Conservation (phyloP, 1,139 yeast species). For the Candida tropicalis region DNA sequence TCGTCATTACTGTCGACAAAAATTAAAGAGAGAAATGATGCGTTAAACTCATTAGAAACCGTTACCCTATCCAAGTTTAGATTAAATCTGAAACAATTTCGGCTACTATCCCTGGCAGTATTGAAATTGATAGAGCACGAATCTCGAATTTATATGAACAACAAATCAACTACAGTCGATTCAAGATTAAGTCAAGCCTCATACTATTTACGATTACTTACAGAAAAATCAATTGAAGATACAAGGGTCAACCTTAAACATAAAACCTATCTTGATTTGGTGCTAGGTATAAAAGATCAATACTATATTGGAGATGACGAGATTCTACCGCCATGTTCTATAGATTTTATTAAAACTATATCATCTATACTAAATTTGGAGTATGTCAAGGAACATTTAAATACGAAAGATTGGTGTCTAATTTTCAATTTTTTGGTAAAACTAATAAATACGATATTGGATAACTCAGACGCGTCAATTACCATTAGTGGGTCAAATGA, state of each 20-base stretch:
- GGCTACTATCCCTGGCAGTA: conserved; percentile 35
- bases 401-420: conserved; percentile 31
- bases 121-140: conserved; percentile 47
- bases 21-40: conserved; percentile 56
- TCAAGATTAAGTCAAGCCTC: conserved; percentile 46
- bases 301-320: conserved; percentile 17
- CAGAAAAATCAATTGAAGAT: conserved; percentile 26
- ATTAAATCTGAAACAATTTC: conserved; percentile 27
- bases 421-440: conserved; percentile 27
- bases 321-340: conserved; percentile 36
- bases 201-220: conserved; percentile 34
- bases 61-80: conserved; percentile 25
- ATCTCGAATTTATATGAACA: conserved; percentile 32
- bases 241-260: conserved; percentile 27
- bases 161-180: conserved; percentile 29
- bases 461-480: conserved; percentile 3
- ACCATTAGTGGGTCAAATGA: conserved; percentile 9
- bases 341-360: conserved; percentile 36
- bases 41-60: conserved; percentile 42
- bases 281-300: conserved; percentile 24
- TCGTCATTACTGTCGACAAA: conserved; percentile 42
- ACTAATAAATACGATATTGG: conserved; percentile 7
- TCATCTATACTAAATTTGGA: conserved; percentile 29
- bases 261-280: conserved; percentile 32
- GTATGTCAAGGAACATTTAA: conserved; percentile 44